phyloP scores from a whole-genome alignment of 257 asterid genomes.

The Thymus quinquecostatus region DNA sequence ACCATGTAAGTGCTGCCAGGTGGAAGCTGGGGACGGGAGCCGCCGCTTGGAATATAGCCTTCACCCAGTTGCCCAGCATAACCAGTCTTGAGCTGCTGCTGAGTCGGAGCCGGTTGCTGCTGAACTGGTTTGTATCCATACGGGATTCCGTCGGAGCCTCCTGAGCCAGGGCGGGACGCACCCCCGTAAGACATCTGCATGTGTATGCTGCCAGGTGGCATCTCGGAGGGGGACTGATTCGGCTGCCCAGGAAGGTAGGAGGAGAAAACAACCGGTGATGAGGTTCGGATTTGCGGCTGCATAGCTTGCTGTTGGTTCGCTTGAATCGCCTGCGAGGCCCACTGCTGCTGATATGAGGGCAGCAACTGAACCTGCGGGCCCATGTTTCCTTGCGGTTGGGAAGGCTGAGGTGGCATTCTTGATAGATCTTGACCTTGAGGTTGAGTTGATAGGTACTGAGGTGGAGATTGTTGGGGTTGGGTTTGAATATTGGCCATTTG shows the following conservation, averaged over 20 bases:
- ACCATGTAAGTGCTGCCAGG: slow-evolving; percentile 67
- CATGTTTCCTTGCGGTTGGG: slow-evolving; percentile 66
- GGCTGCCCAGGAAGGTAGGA: slow-evolving; percentile 65
- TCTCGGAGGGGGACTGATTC: slow-evolving; percentile 59
- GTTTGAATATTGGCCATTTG: slow-evolving; percentile 47
- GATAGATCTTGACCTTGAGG: slow-evolving; percentile 70
- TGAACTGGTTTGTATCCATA: slow-evolving; percentile 72
- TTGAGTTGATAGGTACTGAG: slow-evolving; percentile 58
- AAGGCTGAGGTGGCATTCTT: slow-evolving; percentile 56
- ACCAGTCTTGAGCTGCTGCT: slow-evolving; percentile 63
- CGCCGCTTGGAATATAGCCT: slow-evolving; percentile 62
- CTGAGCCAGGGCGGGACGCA: slow-evolving; percentile 51
- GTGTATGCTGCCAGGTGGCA: slow-evolving; percentile 63
- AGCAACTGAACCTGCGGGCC: slow-evolving; percentile 55
- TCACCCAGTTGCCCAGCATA: slow-evolving; percentile 59
- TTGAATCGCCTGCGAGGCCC: slow-evolving; percentile 68
- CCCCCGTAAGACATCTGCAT: slow-evolving; percentile 66
- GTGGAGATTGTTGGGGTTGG: slow-evolving; percentile 56
- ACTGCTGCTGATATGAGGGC: slow-evolving; percentile 77
- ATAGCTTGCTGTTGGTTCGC: slow-evolving; percentile 52
- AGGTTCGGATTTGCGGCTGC: slow-evolving; percentile 69
- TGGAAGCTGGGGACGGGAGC: slow-evolving; percentile 62
- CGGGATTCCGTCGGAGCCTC: slow-evolving; percentile 56
- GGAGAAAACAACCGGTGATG: slow-evolving; percentile 64
- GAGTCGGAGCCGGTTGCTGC: slow-evolving; percentile 55